A percentile compares a stretch with the other conserved stretches of the same genome.
These are phyloP conservation scores for Penicillium cataractarum DNA, from an alignment of 495 filamentous ascomycete genomes.

Conservation along the genomic window DNA sequence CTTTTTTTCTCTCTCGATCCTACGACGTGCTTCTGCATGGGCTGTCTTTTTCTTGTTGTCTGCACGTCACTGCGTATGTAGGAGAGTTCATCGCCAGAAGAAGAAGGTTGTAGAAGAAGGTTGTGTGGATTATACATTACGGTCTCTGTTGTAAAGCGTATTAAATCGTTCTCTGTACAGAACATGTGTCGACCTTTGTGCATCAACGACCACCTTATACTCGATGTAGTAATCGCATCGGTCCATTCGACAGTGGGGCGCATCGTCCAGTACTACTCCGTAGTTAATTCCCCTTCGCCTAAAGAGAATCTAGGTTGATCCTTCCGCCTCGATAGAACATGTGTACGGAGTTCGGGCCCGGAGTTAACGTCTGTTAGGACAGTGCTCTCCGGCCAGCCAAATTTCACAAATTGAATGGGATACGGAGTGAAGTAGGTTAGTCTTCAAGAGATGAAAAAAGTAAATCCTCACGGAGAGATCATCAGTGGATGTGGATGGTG, in stretches of 20 bases:
- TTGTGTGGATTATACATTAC: background rate
- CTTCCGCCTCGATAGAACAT: background rate
- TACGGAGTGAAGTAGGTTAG: background rate
- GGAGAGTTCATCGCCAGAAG: background rate
- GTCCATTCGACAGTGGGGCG: background rate
- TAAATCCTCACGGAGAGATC: background rate
- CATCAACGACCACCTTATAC: conserved; percentile 15
- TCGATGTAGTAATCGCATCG: conserved; percentile 17
- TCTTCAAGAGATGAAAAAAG: background rate
- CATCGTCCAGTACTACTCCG: background rate
- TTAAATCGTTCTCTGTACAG: too few species aligned
- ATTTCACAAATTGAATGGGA: background rate
- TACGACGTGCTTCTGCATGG: background rate
- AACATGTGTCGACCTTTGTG: background rate
- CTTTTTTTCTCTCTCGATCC: background rate
- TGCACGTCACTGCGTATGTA: background rate
- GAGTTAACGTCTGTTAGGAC: background rate
- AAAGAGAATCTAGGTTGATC: background rate
- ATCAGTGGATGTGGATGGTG: background rate
- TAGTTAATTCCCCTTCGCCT: background rate
- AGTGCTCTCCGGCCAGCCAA: background rate
- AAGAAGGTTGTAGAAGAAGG: background rate
- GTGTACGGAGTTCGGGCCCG: background rate
- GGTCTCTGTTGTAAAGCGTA: background rate
- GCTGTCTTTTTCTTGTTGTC: background rate